These are phyloP conservation scores for Geranium rotundifolium DNA, from an alignment of 345 rosid genomes.

Conservation along the genomic window DNA sequence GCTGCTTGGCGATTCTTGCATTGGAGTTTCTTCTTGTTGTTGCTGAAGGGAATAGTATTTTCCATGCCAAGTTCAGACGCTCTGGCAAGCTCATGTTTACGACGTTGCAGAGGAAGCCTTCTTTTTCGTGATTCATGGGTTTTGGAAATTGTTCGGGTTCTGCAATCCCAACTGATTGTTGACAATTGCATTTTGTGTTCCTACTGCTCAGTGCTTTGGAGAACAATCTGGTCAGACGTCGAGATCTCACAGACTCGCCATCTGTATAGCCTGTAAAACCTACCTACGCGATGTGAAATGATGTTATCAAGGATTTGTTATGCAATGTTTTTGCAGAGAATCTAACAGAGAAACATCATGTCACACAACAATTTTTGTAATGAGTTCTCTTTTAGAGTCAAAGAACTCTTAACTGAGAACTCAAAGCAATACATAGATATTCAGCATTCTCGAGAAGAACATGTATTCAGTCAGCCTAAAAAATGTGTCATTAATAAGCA, in stretches of 20 bases:
- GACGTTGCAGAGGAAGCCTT: constrained; percentile 58
- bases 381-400: no score
- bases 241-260: background rate
- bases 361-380: no score
- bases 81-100: constrained; percentile 76
- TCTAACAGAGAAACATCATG: background rate
- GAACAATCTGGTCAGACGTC: no score
- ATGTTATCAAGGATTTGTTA: no score
- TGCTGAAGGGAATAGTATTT: constrained; percentile 74
- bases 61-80: constrained; percentile 85
- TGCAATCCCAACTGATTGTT: constrained; percentile 14
- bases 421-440: no score
- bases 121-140: constrained; percentile 52
- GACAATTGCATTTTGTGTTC: background rate
- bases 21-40: constrained; percentile 68
- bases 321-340: background rate
- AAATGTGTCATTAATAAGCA: no score
- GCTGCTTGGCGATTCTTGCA: constrained; percentile 90
- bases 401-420: no score
- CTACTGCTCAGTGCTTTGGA: background rate
- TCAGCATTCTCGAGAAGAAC: no score
- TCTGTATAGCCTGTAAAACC: background rate
- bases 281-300: background rate
- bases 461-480: no score
- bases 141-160: constrained; percentile 36